Base-by-base conservation (phyloP, 2,329 filamentous ascomycete species). In the Colletotrichum nymphaeae region DNA sequence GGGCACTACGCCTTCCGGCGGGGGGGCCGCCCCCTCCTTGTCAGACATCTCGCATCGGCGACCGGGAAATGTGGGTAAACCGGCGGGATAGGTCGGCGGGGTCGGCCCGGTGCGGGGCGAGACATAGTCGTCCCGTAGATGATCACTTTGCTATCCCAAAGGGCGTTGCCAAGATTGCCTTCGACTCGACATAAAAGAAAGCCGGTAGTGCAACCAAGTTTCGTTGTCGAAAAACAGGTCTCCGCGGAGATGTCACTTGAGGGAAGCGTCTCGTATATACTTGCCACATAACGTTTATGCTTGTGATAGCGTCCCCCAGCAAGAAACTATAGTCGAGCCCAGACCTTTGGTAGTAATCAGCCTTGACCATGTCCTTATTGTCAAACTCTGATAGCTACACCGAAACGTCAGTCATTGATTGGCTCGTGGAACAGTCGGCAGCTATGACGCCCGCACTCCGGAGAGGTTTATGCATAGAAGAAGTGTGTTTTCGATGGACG, bases 1-100 rank as follows among this genome's bases (percentile, higher is more conserved):
- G 7, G 77, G 72, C 19, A 67, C 69, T 12, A 78, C 75, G 56
- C 79, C 80, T 24, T 72, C n/a, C 16, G 80, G 79, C 12, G 77
- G 78, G 37, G 78, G 76, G 30, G 67, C 67, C 46, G 67, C 71
- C 60, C 60, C 60, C 71, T 65, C 56, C 32, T 62, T 26, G 56
- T 57, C 49, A 37, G 60, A 65, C 67, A 73, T 73, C 58, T 55
- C 60, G 49, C 67, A 73, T 66, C 55, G 55, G 67, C 55, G 19
- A 24, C n/a, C 46, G 22, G 24, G 9, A 19, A 11, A 19, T 55
- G 49, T 30, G 30, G n/a, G 52, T 8, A 16, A 42, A 42, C 26
- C 11, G 59, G 42, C 59, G 35, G 26, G 49, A n/a, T 2, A n/a
- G 26, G 16, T 60, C 59, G 59, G 49, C 26, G 46, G 42, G 12